phyloP scores from a whole-genome alignment of 768 basidiomycete species.

The Solioccasus polychromus region DNA sequence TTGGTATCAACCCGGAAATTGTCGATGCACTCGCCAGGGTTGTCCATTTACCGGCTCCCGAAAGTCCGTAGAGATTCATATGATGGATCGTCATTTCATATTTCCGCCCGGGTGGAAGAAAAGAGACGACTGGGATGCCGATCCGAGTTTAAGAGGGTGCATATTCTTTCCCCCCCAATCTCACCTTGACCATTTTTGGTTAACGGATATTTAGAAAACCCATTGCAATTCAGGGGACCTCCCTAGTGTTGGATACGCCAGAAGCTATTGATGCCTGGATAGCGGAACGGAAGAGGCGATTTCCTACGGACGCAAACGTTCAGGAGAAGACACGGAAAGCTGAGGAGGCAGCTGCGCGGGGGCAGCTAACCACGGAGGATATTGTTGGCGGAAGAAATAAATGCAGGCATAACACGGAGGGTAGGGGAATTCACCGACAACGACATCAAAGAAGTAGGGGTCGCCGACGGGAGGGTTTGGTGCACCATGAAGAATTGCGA shows the following conservation, averaged over 20 bases:
- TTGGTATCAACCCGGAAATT: conserved; percentile 67
- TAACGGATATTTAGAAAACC: conserved; percentile 50
- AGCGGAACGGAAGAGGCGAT: conserved; percentile 81
- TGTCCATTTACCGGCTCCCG: conserved; percentile 69
- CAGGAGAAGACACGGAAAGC: conserved; percentile 80
- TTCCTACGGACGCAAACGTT: conserved; percentile 67
- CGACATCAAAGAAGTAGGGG: conserved; percentile 30
- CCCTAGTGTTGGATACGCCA: conserved; percentile 70
- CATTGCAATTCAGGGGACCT: conserved; percentile 77
- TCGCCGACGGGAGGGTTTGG: conserved; percentile 19
- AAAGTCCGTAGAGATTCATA: conserved; percentile 73
- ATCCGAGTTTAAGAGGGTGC: conserved; percentile 78
- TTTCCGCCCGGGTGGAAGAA: conserved; percentile 74
- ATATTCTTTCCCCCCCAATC: conserved; percentile 13
- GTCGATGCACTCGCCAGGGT: conserved; percentile 56
- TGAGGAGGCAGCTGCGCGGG: conserved; percentile 76
- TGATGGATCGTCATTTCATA: conserved; percentile 89
- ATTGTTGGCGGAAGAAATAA: conserved; percentile 43
- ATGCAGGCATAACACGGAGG: conserved; percentile 27
- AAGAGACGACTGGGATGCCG: conserved; percentile 73
- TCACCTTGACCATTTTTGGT: not conserved
- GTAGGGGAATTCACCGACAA: conserved; percentile 3
- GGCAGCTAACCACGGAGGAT: conserved; percentile 60
- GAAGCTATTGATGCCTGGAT: conserved; percentile 86
- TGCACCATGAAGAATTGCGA: not conserved